Evolutionary conservation across 192 early-diverging fungal genomes (phyloP).

Genomic region (Spizellomyces sp.): DNA sequence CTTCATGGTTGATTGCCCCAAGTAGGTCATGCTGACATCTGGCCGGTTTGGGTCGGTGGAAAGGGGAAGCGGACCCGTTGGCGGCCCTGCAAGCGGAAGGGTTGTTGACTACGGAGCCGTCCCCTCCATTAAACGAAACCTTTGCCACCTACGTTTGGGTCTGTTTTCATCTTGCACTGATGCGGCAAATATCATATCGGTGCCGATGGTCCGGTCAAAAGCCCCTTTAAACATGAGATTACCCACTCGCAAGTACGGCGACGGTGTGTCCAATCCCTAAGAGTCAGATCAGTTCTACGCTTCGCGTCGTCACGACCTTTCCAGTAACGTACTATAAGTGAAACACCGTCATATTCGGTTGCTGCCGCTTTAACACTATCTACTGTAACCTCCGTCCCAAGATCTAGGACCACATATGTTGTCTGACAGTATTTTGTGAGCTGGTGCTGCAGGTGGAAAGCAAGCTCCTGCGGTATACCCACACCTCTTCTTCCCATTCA

Average conservation of each 20-base stretch:
- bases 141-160: constrained; percentile 20
- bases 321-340: constrained; percentile 6
- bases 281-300: neutral
- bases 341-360: constrained; percentile 14
- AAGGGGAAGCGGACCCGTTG: constrained; percentile 19
- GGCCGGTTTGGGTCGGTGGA: constrained; percentile 17
- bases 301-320: neutral
- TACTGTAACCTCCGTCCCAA: constrained; percentile 15
- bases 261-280: constrained; percentile 31
- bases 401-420: constrained; percentile 23
- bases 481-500: constrained; percentile 6
- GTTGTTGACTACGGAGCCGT: neutral
- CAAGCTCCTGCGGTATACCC: neutral
- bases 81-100: constrained; percentile 9
- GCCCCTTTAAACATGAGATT: constrained; percentile 25
- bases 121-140: neutral
- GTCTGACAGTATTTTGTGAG: neutral
- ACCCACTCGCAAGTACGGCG: constrained; percentile 25
- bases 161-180: constrained; percentile 14
- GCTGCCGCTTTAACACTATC: constrained; percentile 9
- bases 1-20: constrained; percentile 18
- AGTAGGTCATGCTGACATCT: constrained; percentile 22
- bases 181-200: constrained; percentile 31
- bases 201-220: constrained; percentile 28
- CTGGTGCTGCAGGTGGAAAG: neutral